Evolutionary conservation across 2,329 filamentous ascomycete species (phyloP), one percentile per base, ranked within the genome.

Genomic region (Colletotrichum sansevieriae): DNA sequence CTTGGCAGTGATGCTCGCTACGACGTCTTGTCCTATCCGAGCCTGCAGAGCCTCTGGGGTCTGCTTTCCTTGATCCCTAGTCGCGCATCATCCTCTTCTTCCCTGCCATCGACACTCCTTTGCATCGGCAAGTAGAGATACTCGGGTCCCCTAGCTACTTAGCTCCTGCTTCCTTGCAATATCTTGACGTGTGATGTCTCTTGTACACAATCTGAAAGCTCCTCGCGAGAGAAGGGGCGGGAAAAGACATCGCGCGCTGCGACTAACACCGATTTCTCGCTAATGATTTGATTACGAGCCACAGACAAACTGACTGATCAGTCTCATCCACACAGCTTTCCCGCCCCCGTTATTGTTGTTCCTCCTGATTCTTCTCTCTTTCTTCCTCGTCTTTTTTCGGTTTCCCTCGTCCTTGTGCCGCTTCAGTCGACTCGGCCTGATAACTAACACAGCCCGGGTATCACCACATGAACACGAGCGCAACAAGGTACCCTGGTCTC

Each of bases 401-500:
- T 44, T 18, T 51, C 20, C 12, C 44, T 41, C 22, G 33, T 60
- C 44, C 33, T 49, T 18, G 18, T 55, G n/a, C 51, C 20, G 51
- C 29, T 29, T 29, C 29, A 2, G 29, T 9, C 29, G 29, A 29
- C 29, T 29, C 29, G 29, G 7, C 13, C 37, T 39, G 37, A 11
- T 4, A 15, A 9, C 52, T 35, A 18, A 55, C 33, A 11, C n/a
- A 39, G 12, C 18, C 18, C 41, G 33, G 33, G n/a, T 33, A 41
- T 39, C 52, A 55, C 35, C 35, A 39, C 33, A 33, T 39, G 52
- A 39, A 37, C 35, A 37, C 60, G 25, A 52, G 15, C 49, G 55
- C 35, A 44, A 49, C 64, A 66, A 51, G 64, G 64, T 20, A 63
- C 58, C 64, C 64, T 37, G 64, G 51, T 33, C 25, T 41, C n/a